Base-by-base conservation (phyloP, 208 protist species). In the Crithidia expoeki region DNA sequence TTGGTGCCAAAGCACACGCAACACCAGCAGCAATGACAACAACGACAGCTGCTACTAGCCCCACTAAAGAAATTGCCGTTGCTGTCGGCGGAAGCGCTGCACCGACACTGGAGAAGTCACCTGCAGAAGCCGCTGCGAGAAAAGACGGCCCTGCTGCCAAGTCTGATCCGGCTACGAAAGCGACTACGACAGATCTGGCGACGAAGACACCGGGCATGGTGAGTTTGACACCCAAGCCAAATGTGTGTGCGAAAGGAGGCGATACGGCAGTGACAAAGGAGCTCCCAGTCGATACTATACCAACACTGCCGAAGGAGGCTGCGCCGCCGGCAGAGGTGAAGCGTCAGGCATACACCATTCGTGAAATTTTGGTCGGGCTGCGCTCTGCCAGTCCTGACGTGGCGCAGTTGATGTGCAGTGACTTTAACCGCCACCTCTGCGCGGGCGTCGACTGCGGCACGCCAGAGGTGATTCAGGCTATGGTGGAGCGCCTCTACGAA, bases 401-500 rank as follows among this genome's bases (percentile, higher is more conserved):
- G 57, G 92, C 87, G 53, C 65, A 70, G 49, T 68, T 36, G 42
- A 88, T 94, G 79, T 94, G 92, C 58, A 47, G 47, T 0, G 89
- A 93, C 71, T 93, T 93, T 60, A 60, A 81, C 69, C 62, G 81
- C 36, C 87, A 88, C 68, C 73, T 94, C 7, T 50, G 69, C 46
- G 78, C 63, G n/a, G 86, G 85, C 62, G 84, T 85, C 51, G 76
- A 89, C 52, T 92, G 85, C 66, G 87, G 83, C 44, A 86, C 85
- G 17, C 80, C 83, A 0, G 85, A 93, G 67, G 80, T 96, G 83
- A 86, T 94, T 40, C 85, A 93, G 58, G 85, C 79, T 16, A 86
- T 96, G 79, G 81, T 91, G 52, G 90, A 92, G 68, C 79, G 89
- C 2, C 71, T 96, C 16, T 84, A 88, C 70, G 85, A 92, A 27